Evolutionary conservation across 257 asterid species (phyloP), one percentile per base, ranked within the genome.

Genomic region (Jaltomata sinuosa): DNA sequence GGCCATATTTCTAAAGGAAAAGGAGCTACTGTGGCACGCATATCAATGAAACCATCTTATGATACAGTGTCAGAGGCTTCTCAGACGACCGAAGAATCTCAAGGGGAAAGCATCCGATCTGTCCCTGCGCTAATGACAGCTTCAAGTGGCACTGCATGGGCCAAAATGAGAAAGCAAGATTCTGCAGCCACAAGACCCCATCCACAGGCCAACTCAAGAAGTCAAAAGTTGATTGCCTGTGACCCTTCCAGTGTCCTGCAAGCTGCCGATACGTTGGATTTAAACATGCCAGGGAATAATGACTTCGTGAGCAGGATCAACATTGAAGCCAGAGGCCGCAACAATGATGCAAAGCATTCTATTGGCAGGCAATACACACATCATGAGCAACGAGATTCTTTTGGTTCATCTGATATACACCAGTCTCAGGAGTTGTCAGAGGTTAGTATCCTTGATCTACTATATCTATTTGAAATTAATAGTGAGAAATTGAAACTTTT

Each of bases 31-130:
- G 92, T 87, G 50, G 83, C 92, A 11, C 85, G 89, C 61, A 57
- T 85, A 47, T 87, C 97, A 25, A 5, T 87, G 32, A 92, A 93
- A 84, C 85, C 87, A 68, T 83, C 97, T 4, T 86, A 84, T 11
- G 98, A 94, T 71, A 90, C 99, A 3, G 89, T 89, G 53, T 95
- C 99, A 0, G 96, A 95, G 83, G 87, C 92, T 67, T 93, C 99
- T 11, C 97, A 93, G 80, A 77, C 76, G 78, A 91, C 97, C 0
- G 89, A 88, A 53, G 92, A 87, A 80, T 94, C 98, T 50, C 89
- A 91, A 19, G 91, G 61, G 1, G 88, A 93, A 38, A 94, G 93
- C 84, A 85, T 87, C 31, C 91, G 86, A 16, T 91, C 98, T 0
- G 89, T 93, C 64, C 98, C 99, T 0, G 87, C 82, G 16, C 92